These are phyloP conservation scores for Lipomyces anomalus DNA, from an alignment of 805 yeast genomes.

Conservation along the genomic window DNA sequence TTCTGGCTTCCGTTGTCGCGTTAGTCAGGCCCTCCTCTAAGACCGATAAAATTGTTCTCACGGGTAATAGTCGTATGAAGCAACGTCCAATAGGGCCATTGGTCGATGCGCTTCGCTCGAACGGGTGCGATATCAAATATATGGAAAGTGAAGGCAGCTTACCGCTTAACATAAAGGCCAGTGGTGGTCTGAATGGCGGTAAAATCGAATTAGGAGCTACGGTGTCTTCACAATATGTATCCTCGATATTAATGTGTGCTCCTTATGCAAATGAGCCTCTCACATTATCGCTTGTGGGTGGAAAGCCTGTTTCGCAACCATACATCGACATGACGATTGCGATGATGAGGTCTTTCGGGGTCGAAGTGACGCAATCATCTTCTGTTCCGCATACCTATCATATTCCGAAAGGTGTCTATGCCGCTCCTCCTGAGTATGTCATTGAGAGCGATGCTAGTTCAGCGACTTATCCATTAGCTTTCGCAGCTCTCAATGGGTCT, in stretches of 20 bases:
- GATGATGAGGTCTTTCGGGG: conserved; percentile 90
- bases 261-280: conserved; percentile 90
- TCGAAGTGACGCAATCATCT: conserved; percentile 60
- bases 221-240: conserved; percentile 94
- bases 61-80: conserved; percentile 96
- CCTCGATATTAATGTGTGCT: conserved; percentile 94
- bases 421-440: conserved; percentile 76
- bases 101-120: conserved; percentile 78
- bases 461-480: conserved; percentile 95
- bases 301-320: conserved; percentile 92
- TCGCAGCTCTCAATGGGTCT: conserved; percentile 93
- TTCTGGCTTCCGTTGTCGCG: conserved; percentile 88
- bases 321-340: conserved; percentile 96
- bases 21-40: conserved; percentile 44
- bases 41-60: conserved; percentile 52
- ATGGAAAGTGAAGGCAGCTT: conserved; percentile 72
- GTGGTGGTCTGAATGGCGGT: conserved; percentile 77
- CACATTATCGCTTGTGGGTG: conserved; percentile 83
- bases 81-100: conserved; percentile 95
- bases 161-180: conserved; percentile 70
- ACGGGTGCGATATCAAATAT: conserved; percentile 73
- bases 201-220: conserved; percentile 91
- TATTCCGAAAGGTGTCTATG: conserved; percentile 78
- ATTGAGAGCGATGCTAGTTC: conserved; percentile 97
- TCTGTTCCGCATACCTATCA: conserved; percentile 79